These are phyloP conservation scores for Centrapalus pauciflorus DNA, from an alignment of 129 eudicot genomes.

Conservation along the genomic window DNA sequence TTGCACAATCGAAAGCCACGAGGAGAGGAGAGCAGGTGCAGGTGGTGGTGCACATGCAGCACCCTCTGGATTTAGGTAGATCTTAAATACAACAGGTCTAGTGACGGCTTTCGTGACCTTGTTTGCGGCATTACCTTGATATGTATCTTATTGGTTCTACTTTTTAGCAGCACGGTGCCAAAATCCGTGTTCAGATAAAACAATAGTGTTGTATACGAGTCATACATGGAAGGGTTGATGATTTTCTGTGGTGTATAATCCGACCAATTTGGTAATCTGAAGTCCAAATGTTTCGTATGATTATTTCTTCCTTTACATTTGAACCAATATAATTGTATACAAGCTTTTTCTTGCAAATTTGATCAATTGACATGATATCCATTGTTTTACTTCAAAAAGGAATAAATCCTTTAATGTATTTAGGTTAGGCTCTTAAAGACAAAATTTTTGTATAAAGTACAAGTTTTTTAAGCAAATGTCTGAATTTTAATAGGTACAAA, in stretches of 20 bases:
- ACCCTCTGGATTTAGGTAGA: constrained; percentile 57
- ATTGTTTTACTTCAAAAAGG: no score
- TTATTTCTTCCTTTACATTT: neutral
- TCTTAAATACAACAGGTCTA: neutral
- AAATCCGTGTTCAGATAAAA: constrained; percentile 8
- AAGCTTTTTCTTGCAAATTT: neutral
- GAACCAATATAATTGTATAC: neutral
- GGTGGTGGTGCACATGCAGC: constrained; percentile 59
- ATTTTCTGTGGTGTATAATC: constrained; percentile 10
- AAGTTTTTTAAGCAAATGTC: no score
- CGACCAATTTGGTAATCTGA: neutral
- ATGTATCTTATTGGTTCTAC: constrained; percentile 12
- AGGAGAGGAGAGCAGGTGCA: constrained; percentile 50
- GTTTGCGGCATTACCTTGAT: constrained; percentile 4
- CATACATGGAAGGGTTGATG: neutral
- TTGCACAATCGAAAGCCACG: constrained; percentile 54
- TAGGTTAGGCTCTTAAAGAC: no score
- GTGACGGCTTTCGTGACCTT: neutral
- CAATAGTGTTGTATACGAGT: constrained; percentile 21
- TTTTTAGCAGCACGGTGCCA: constrained; percentile 8
- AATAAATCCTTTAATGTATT: no score
- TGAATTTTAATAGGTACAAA: no score
- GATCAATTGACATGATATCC: no score
- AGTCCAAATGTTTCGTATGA: constrained; percentile 1
- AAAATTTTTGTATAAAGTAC: no score